A percentile compares a stretch with the other conserved stretches of the same genome.
phyloP scores from a whole-genome alignment of 2,329 filamentous ascomycete species.

The Aspergillus aculeatus region DNA sequence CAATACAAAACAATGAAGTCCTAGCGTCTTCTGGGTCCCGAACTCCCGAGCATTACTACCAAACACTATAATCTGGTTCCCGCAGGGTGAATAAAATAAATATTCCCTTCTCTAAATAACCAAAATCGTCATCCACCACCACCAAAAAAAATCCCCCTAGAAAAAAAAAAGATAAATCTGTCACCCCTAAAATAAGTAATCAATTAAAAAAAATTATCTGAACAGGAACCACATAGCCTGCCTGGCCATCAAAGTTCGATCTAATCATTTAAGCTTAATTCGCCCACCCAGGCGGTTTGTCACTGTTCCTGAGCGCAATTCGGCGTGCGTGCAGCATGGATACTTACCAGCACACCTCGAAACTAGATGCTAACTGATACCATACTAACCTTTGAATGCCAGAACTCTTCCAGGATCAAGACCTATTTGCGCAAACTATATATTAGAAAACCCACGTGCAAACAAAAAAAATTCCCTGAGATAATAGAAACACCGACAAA shows the following conservation, averaged over 20 bases:
- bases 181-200: neutral
- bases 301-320: neutral
- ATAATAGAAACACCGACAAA: neutral
- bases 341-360: no score
- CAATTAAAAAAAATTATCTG: neutral
- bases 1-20: no score
- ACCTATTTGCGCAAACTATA: no score
- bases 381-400: neutral
- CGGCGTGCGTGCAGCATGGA: neutral
- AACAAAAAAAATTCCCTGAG: no score
- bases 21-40: neutral
- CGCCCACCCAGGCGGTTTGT: neutral
- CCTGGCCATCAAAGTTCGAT: neutral
- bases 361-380: neutral
- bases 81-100: no score
- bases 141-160: neutral
- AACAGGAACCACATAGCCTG: neutral
- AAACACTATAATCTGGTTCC: no score
- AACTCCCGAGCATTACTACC: no score
- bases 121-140: neutral
- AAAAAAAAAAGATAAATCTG: neutral
- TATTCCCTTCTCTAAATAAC: neutral
- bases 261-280: conserved; percentile 3
- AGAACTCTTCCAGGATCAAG: no score
- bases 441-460: no score